These are phyloP conservation scores for Sclerotinia minor DNA, from an alignment of 2,329 filamentous ascomycete genomes.

Conservation along the genomic window DNA sequence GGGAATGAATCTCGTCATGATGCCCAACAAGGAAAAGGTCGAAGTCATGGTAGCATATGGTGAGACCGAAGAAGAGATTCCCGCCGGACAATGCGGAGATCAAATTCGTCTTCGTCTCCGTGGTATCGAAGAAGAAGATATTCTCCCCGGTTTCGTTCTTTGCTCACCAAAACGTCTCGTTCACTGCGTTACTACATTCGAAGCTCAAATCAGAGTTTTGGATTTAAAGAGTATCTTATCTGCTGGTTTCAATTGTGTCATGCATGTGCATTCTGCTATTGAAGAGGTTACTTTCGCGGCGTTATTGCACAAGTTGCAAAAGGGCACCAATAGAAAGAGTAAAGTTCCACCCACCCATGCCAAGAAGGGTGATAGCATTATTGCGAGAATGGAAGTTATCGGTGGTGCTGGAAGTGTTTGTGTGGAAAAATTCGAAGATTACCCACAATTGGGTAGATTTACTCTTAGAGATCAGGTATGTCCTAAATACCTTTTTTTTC, in stretches of 20 bases:
- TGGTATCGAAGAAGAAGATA: slow-evolving; percentile 96
- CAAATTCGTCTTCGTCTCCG: slow-evolving; percentile 90
- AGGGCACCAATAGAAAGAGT: slow-evolving; percentile 89
- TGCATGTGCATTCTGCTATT: slow-evolving; percentile 95
- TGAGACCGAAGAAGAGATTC: slow-evolving; percentile 91
- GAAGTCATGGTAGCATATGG: slow-evolving; percentile 85
- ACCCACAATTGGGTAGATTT: slow-evolving; percentile 89
- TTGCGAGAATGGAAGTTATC: slow-evolving; percentile 84
- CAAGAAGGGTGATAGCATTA: slow-evolving; percentile 78
- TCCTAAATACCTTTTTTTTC: slow-evolving; percentile 28
- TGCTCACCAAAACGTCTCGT: slow-evolving; percentile 93
- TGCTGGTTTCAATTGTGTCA: slow-evolving; percentile 94
- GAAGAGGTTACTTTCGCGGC: slow-evolving; percentile 93
- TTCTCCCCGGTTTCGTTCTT: slow-evolving; percentile 91
- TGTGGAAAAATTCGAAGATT: slow-evolving; percentile 92
- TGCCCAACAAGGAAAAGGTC: slow-evolving; percentile 86
- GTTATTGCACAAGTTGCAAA: slow-evolving; percentile 90
- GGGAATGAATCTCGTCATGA: slow-evolving; percentile 81
- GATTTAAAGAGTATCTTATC: slow-evolving; percentile 93
- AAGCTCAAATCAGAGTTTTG: slow-evolving; percentile 93
- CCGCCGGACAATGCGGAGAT: slow-evolving; percentile 82
- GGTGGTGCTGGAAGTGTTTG: slow-evolving; percentile 85
- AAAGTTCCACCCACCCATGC: slow-evolving; percentile 92
- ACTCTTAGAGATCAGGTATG: slow-evolving; percentile 82
- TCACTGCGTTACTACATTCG: slow-evolving; percentile 84